A percentile compares a stretch with the other conserved stretches of the same genome.
These are phyloP conservation scores for Ceratobasidium sp. DNA, from an alignment of 1,284 basidiomycete genomes.

Conservation along the genomic window DNA sequence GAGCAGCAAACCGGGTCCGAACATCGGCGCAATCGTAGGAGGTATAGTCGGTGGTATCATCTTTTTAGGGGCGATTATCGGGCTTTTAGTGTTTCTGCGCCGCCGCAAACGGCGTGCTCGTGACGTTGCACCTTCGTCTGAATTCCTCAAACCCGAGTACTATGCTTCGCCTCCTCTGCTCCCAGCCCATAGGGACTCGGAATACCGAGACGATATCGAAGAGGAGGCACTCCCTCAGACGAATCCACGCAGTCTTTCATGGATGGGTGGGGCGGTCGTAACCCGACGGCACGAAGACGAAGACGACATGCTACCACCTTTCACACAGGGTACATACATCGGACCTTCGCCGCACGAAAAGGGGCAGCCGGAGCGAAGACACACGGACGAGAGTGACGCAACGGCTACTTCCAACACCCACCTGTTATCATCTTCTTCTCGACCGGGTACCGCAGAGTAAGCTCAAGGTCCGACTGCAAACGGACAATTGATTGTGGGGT, in stretches of 20 bases:
- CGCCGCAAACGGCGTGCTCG: slow-evolving; percentile 18
- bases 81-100: slow-evolving; percentile 2
- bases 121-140: slow-evolving; percentile 17
- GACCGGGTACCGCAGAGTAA: slow-evolving; percentile 8
- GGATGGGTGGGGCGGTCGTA: slow-evolving; percentile 9
- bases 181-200: slow-evolving; percentile 1
- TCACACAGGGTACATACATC: slow-evolving; percentile 25
- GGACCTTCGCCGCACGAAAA: slow-evolving; percentile 35
- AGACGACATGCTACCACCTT: slow-evolving; percentile 28
- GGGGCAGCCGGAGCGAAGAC: slow-evolving; percentile 5
- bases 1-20: background rate
- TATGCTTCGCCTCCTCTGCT: slow-evolving; percentile 22
- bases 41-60: slow-evolving; percentile 1
- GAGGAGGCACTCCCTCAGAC: background rate
- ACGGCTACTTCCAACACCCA: slow-evolving; percentile 7
- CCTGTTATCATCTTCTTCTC: slow-evolving; percentile 12
- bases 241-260: slow-evolving; percentile 4
- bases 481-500: background rate
- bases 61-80: slow-evolving; percentile 16
- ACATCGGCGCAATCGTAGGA: slow-evolving; percentile 8
- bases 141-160: slow-evolving; percentile 37
- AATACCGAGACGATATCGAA: slow-evolving; percentile 19
- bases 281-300: slow-evolving; percentile 17
- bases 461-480: background rate
- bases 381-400: slow-evolving; percentile 9